Percentiles rank a stretch among this genome's conserved stretches.
Conservation (phyloP, 2,329 filamentous ascomycete species). For the Botrytis aclada region DNA sequence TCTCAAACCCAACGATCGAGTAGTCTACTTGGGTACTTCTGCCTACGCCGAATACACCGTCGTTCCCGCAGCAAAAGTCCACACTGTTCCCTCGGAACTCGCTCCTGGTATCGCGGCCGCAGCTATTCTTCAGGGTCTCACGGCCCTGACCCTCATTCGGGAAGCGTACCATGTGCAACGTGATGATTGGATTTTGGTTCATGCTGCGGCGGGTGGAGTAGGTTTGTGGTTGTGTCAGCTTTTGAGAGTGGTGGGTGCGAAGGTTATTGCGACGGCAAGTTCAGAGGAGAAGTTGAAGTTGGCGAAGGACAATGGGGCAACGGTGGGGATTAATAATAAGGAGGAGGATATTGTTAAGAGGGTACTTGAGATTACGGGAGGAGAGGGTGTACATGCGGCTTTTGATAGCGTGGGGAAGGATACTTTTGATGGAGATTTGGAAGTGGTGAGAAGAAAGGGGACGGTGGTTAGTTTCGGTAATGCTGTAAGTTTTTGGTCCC, state of each 20-base stretch:
- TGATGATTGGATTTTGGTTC: slow-evolving; percentile 79
- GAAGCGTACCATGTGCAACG: slow-evolving; percentile 70
- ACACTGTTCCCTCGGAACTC: slow-evolving; percentile 63
- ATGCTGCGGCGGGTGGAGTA: slow-evolving; percentile 82
- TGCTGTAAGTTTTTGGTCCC: slow-evolving; percentile 50
- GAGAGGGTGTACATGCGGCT: slow-evolving; percentile 70
- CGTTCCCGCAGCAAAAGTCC: slow-evolving; percentile 51
- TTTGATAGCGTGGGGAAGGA: slow-evolving; percentile 85
- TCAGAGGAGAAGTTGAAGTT: slow-evolving; percentile 69
- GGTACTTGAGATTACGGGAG: slow-evolving; percentile 68
- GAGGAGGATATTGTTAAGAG: slow-evolving; percentile 55
- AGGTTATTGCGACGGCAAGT: slow-evolving; percentile 75
- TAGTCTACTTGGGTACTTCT: slow-evolving; percentile 61
- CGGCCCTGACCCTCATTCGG: slow-evolving; percentile 74
- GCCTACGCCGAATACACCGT: slow-evolving; percentile 58
- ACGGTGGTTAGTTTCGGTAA: slow-evolving; percentile 78
- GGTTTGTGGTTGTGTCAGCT: slow-evolving; percentile 74
- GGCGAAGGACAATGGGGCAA: slow-evolving; percentile 68
- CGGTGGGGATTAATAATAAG: slow-evolving; percentile 67
- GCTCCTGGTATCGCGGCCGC: slow-evolving; percentile 63
- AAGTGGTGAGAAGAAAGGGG: slow-evolving; percentile 74
- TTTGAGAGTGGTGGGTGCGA: slow-evolving; percentile 68
- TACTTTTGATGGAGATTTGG: slow-evolving; percentile 77
- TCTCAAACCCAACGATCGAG: slow-evolving; percentile 63
- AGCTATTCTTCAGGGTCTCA: slow-evolving; percentile 73